Base-by-base conservation (phyloP, 441 rosid genomes). In the Pelargonium australe region DNA sequence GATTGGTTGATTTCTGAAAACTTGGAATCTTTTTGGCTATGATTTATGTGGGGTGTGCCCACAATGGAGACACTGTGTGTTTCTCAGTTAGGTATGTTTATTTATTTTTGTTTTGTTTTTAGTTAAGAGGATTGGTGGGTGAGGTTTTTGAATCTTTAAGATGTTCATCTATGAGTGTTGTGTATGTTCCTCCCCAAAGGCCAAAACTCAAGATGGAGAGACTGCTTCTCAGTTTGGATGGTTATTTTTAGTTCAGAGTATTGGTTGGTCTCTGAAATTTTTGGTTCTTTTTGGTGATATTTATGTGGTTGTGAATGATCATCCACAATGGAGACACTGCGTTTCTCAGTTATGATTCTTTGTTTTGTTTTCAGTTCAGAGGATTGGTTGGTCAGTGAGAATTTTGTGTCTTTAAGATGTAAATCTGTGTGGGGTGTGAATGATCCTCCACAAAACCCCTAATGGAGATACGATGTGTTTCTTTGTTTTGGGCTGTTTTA, bases 61-160 rank as follows among this genome's bases (percentile, higher is more conserved):
- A 13, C 11, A 45, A 14, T 49, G 13, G 13, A 14, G 16, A 11
- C 13, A 14, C 14, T 14, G 4, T 1, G 16, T 49, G 16, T 14
- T 49, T 14, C 4, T 14, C 13, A 5, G 57, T 49, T 49, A 11
- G 16, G 57, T 49, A 11, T 49, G 13, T 14, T 12, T 44, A 10
- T 45, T 4, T 66, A 16, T 41, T 41, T 72, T 2, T 10, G 7
- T 69, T 62, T 10, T 70, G 66, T 67, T 2, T 44, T 20, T 57
- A 4, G 40, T 40, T 64, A 45, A 23, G 69, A 23, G 44, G 25
- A 45, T 28, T 67, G 49, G 37, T 17, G 64, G 16, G n/a, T 45
- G 68, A 66, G 53, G 64, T 75, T 47, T 73, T 71, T 47, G 63
- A 14, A 2, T 2, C 31, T 25, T 64, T 20, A 7, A 5, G 1